phyloP scores from a whole-genome alignment of 2,329 filamentous ascomycete genomes.

The Aspergillus niger region DNA sequence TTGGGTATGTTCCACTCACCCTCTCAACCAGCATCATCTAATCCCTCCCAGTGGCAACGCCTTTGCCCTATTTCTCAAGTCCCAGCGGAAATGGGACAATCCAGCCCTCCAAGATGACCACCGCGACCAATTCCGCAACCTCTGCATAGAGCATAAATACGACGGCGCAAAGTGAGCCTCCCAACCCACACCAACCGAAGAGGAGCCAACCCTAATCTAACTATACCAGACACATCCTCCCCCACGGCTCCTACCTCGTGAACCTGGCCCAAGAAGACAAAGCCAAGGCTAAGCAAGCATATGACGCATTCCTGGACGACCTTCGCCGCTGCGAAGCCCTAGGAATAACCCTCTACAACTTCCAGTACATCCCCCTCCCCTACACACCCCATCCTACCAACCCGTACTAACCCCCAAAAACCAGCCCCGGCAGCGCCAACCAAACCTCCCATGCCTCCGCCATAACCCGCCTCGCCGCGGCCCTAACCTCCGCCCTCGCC shows the following conservation, averaged over 20 bases:
- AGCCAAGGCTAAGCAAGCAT: slow-evolving; percentile 81
- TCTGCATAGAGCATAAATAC: slow-evolving; percentile 70
- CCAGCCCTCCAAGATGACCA: slow-evolving; percentile 72
- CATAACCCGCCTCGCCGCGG: slow-evolving; percentile 74
- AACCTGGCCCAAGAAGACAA: slow-evolving; percentile 86
- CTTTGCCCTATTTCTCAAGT: slow-evolving; percentile 94
- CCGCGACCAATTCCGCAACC: slow-evolving; percentile 67
- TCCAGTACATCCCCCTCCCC: slow-evolving; percentile 60
- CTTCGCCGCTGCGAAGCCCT: slow-evolving; percentile 80
- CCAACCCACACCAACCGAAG: not conserved
- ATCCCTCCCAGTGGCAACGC: slow-evolving; percentile 68
- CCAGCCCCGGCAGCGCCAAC: slow-evolving; percentile 73
- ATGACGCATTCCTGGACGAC: slow-evolving; percentile 83
- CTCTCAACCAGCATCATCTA: not conserved
- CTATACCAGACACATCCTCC: slow-evolving; percentile 68
- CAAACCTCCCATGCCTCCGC: slow-evolving; percentile 68
- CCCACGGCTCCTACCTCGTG: slow-evolving; percentile 94
- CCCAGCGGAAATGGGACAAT: slow-evolving; percentile 91
- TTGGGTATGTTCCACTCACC: slow-evolving; percentile 55
- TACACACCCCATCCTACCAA: not conserved
- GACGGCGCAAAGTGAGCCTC: slow-evolving; percentile 58
- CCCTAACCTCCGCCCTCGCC: slow-evolving; percentile 78
- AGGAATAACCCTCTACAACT: slow-evolving; percentile 93
- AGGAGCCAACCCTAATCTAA: slow-evolving; percentile 10
- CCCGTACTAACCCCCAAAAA: slow-evolving; percentile 11